Conservation (phyloP, 805 yeast genomes). For the Myxozyma neglecta region DNA sequence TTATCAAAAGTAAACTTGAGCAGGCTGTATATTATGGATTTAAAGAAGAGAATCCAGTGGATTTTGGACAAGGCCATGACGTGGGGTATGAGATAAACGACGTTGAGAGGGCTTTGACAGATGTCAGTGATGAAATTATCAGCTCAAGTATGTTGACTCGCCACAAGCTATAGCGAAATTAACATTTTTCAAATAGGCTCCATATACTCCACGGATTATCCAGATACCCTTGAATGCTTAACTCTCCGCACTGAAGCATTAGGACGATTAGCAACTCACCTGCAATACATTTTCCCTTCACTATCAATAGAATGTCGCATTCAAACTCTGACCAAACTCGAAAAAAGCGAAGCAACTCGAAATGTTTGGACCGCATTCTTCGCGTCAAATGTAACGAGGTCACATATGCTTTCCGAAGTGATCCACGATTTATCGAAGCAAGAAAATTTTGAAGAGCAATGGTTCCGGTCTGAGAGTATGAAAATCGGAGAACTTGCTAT, state of each 20-base stretch:
- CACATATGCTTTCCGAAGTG: conserved; percentile 6
- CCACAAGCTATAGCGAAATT: not conserved
- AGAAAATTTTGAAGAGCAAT: conserved; percentile 10
- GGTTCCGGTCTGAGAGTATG: conserved; percentile 16
- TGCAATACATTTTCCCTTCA: conserved; percentile 44
- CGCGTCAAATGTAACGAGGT: not conserved
- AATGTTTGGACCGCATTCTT: conserved; percentile 42
- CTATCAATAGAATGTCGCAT: conserved; percentile 46
- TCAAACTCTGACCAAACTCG: conserved; percentile 44
- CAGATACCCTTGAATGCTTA: conserved; percentile 37
- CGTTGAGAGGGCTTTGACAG: conserved; percentile 52
- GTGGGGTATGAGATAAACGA: conserved; percentile 49
- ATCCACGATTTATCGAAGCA: conserved; percentile 9
- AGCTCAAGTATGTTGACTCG: conserved; percentile 42
- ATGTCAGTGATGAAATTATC: conserved; percentile 58
- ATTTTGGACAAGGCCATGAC: conserved; percentile 47
- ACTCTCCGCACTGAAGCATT: conserved; percentile 50
- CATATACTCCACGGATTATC: conserved; percentile 16
- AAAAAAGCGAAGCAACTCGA: conserved; percentile 51
- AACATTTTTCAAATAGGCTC: conserved; percentile 7
- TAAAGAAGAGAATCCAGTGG: conserved; percentile 45
- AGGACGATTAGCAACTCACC: conserved; percentile 49
- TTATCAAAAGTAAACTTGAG: conserved; percentile 71
- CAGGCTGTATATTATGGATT: conserved; percentile 74
- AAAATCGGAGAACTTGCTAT: conserved; percentile 24